Evolutionary conservation across 164 flowering plant species (phyloP).

Genomic region (grape (Vitis vinifera)): DNA sequence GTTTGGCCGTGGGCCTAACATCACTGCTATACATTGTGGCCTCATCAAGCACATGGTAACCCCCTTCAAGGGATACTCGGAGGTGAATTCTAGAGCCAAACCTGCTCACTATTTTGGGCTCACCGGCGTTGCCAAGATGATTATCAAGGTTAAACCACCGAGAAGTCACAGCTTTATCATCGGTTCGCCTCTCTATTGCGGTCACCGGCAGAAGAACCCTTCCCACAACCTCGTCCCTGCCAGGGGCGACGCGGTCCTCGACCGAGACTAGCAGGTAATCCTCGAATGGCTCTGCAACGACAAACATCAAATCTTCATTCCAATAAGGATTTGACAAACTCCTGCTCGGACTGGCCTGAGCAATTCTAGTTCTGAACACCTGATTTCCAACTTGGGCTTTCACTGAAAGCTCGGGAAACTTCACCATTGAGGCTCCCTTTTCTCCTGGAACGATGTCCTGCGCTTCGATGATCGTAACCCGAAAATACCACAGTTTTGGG

Average conservation of each 20-base stretch:
- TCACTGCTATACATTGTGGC: constrained; percentile 77
- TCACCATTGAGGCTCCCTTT: constrained; percentile 33
- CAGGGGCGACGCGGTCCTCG: constrained; percentile 61
- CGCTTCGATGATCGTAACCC: constrained; percentile 55
- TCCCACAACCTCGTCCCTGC: constrained; percentile 65
- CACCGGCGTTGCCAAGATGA: constrained; percentile 23
- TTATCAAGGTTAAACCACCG: constrained; percentile 74
- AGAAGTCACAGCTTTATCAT: constrained; percentile 52
- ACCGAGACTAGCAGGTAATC: constrained; percentile 53
- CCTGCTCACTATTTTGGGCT: constrained; percentile 33
- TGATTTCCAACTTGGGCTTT: constrained; percentile 60
- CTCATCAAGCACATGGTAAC: constrained; percentile 91
- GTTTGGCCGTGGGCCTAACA: constrained; percentile 59
- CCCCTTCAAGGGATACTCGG: constrained; percentile 61
- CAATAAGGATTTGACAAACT: constrained; percentile 54
- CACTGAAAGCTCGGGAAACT: constrained; percentile 50
- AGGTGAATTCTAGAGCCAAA: constrained; percentile 76
- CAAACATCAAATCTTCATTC: constrained; percentile 80
- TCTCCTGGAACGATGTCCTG: constrained; percentile 51
- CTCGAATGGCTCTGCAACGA: constrained; percentile 73
- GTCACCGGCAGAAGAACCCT: constrained; percentile 51
- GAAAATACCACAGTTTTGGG: constrained; percentile 67
- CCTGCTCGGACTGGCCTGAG: constrained; percentile 30
- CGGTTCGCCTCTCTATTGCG: constrained; percentile 50
- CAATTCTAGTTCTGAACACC: constrained; percentile 43